These are phyloP conservation scores for Hypoxylon sp. DNA, from an alignment of 2,329 filamentous ascomycete species.

Conservation along the genomic window DNA sequence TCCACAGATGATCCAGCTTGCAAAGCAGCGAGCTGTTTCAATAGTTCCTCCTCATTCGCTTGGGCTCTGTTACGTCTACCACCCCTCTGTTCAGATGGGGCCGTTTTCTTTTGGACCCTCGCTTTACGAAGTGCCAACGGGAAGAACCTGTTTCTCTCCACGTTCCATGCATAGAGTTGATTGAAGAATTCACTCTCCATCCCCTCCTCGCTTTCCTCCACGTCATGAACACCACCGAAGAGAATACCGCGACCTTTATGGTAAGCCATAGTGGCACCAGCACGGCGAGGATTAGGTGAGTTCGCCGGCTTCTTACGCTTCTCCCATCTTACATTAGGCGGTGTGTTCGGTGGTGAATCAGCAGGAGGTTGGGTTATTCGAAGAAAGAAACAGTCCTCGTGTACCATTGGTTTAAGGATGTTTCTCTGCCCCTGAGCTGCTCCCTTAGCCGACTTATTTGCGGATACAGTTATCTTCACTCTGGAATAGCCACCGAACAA, in stretches of 20 bases:
- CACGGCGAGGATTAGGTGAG: conserved; percentile 80
- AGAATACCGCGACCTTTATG: conserved; percentile 93
- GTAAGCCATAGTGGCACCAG: conserved; percentile 91
- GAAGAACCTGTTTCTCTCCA: conserved; percentile 95
- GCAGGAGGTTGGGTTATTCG: conserved; percentile 76
- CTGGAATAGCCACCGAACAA: conserved; percentile 94
- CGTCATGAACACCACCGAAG: conserved; percentile 94
- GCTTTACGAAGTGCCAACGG: conserved; percentile 79
- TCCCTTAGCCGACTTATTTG: conserved; percentile 71
- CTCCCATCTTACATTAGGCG: conserved; percentile 87
- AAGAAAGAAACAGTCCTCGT: conserved; percentile 95
- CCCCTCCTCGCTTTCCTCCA: conserved; percentile 89
- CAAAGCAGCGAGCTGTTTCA: conserved; percentile 85
- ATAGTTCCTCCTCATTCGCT: conserved; percentile 89
- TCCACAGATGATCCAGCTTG: conserved; percentile 76
- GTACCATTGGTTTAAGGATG: conserved; percentile 84
- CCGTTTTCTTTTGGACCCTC: conserved; percentile 71
- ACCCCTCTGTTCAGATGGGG: conserved; percentile 63
- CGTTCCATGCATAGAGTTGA: conserved; percentile 88
- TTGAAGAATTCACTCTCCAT: conserved; percentile 99
- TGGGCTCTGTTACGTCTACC: conserved; percentile 77
- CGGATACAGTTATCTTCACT: conserved; percentile 74
- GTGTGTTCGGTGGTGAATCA: conserved; percentile 70
- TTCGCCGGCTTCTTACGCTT: conserved; percentile 92
- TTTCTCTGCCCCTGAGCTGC: conserved; percentile 71